Evolutionary conservation across 148 eudicot genomes (phyloP), one percentile per base, ranked within the genome.

Genomic region (Mesembryanthemum crystallinum): DNA sequence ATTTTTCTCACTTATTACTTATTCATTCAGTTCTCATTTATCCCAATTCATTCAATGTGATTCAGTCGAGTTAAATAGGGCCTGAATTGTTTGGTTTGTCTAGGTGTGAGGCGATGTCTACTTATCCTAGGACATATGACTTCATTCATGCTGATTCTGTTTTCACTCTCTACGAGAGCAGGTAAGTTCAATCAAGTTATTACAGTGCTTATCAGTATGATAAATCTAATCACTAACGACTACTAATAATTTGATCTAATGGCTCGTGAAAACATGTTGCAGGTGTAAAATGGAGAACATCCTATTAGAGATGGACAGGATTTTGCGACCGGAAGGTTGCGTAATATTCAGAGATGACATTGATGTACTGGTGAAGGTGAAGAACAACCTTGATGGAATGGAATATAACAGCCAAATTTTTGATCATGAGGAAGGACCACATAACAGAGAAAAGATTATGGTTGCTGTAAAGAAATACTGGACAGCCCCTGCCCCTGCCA

Each of bases 71-170:
- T n/a, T 7, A n/a, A 11, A 54, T 20, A 29, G 45, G 25, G 15
- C 21, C 45, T 8, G 5, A 25, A 59, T 58, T 24, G 3, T 15
- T 25, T 29, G 27, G 61, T 55, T 21, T 32, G 5, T 45, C 4
- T 69, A 94, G 98, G 98, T 92, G 98, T 42, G 98, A 94, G 71
- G 98, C 98, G 29, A 86, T 94, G 96, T 94, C 98, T 25, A 94
- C 98, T 17, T 92, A 94, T 71, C 98, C 98, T 39, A 87, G 96
- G 76, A 94, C 97, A 0, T 92, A 92, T 10, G 96, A 94, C 72
- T 85, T 92, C 77, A 87, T 94, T 69, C 96, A 94, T 45, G 97
- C 93, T 0, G 90, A 91, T 76, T 82, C 89, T 5, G 66, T 94
- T 5, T 92, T 94, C 70, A 90, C 77, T 75, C 89, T 94, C 47